Evolutionary conservation across 1,284 basidiomycete species (phyloP).

Genomic region (Porogramme epimiltina): DNA sequence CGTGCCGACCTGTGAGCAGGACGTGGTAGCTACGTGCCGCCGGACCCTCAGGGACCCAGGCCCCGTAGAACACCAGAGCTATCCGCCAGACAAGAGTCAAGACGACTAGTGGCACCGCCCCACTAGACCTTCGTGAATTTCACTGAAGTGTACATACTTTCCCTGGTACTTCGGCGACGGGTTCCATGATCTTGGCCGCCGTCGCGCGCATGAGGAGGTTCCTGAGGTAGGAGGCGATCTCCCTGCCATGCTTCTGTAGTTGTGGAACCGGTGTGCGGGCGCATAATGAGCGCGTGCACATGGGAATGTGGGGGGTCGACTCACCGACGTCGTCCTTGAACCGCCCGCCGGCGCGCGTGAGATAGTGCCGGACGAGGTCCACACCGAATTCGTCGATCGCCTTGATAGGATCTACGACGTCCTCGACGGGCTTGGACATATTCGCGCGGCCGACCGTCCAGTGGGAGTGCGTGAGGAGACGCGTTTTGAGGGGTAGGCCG

Average conservation of each 20-base stretch:
- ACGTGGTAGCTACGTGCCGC: too few relatives aligned
- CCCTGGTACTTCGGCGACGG: conserved; percentile 11
- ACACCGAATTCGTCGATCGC: conserved; percentile 72
- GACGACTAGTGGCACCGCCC: too few relatives aligned
- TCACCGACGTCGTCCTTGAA: conserved; percentile 78
- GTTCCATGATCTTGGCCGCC: conserved; percentile 36
- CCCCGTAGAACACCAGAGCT: too few relatives aligned
- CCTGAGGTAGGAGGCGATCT: conserved; percentile 76
- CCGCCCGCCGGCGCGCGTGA: conserved; percentile 80
- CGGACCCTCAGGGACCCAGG: too few relatives aligned
- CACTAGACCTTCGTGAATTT: too few relatives aligned
- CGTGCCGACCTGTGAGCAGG: too few relatives aligned
- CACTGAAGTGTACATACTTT: too few relatives aligned
- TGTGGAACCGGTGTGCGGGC: conserved; percentile 75
- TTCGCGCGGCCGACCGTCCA: conserved; percentile 89
- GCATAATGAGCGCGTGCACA: not conserved
- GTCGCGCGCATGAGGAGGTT: conserved; percentile 78
- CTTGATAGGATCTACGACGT: conserved; percentile 84
- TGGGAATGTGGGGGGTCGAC: conserved; percentile 32
- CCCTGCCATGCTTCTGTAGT: conserved; percentile 65
- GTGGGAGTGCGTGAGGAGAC: conserved; percentile 83
- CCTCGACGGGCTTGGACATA: conserved; percentile 92
- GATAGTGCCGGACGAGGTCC: conserved; percentile 82
- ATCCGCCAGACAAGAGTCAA: too few relatives aligned
- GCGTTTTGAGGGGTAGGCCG: conserved; percentile 64